Conservation (phyloP, 164 flowering plant species). For the Magnolia officinalis region DNA sequence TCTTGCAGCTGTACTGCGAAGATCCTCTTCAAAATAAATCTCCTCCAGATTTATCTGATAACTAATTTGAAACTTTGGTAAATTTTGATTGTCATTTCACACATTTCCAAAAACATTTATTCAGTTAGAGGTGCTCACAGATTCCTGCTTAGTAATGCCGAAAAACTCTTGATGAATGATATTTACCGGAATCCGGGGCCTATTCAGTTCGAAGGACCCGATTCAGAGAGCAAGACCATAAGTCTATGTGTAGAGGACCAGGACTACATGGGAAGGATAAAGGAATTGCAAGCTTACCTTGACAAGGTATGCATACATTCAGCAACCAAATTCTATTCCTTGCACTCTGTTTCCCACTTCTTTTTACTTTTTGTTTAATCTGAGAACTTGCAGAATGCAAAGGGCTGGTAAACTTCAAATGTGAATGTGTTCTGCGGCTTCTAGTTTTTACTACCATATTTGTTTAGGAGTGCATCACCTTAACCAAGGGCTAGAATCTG, state of each 20-base stretch:
- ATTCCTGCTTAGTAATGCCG: slow-evolving; percentile 12
- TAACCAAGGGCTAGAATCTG: too few relatives aligned
- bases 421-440: neutral
- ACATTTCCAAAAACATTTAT: neutral
- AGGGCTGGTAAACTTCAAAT: neutral
- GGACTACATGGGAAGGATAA: slow-evolving; percentile 31
- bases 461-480: too few relatives aligned
- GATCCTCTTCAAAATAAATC: neutral
- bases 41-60: neutral
- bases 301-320: slow-evolving; percentile 24
- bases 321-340: neutral
- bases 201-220: slow-evolving; percentile 26
- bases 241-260: slow-evolving; percentile 20
- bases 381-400: neutral
- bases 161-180: slow-evolving; percentile 20
- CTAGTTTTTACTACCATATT: too few relatives aligned
- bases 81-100: neutral
- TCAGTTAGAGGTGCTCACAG: slow-evolving; percentile 11
- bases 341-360: neutral
- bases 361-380: neutral
- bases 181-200: slow-evolving; percentile 28
- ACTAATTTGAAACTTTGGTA: neutral
- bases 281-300: slow-evolving; percentile 31
- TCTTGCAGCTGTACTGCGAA: neutral
- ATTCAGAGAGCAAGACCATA: slow-evolving; percentile 19